Evolutionary conservation across 2,329 filamentous ascomycete species (phyloP), one percentile per base, ranked within the genome.

Genomic region (Helotiales sp.): DNA sequence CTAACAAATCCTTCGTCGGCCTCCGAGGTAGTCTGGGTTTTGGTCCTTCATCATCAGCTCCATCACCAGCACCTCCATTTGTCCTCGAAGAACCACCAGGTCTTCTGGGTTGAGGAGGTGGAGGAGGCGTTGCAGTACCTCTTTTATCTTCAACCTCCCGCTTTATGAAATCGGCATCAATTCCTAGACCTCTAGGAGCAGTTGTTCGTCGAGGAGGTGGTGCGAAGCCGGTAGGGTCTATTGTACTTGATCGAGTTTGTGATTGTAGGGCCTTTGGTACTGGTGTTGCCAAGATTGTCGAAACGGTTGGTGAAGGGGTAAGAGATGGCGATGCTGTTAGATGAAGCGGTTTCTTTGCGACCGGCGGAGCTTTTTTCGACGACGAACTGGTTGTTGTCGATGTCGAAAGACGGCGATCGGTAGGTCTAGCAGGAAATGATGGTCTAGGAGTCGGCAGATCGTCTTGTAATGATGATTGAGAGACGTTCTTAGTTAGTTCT

Each of bases 261-360:
- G 57, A 24, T 10, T 38, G 31, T 29, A 54, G 38, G 1, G 49
- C 24, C 9, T 64, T 38, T 9, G 54, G 58, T 22, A 61, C 38
- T 19, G 58, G 48, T 15, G 58, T 33, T 9, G 62, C 57, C 5
- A 65, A 63, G 29, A 56, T 29, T 4, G 46, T 54, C 6, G 66
- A 64, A 7, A 63, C 9, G 15, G 65, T 57, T 5, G 64, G 62
- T 15, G 61, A 61, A 3, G 62, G 54, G n/a, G 55, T 64, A 10
- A 55, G 24, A 7, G 64, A 61, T 24, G 62, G 57, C 12, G 65
- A 63, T 5, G 63, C 59, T 27, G 63, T 65, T 13, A 73, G 63
- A 56, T 72, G 69, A 6, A 68, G 50, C 15, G 71, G 71, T 55
- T 73, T 73, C 25, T 62, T 63, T 6, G 64, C 69, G 2, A 72